Evolutionary conservation across 1,139 yeast genomes (phyloP).

Genomic region (Scheffersomyces lignicola): DNA sequence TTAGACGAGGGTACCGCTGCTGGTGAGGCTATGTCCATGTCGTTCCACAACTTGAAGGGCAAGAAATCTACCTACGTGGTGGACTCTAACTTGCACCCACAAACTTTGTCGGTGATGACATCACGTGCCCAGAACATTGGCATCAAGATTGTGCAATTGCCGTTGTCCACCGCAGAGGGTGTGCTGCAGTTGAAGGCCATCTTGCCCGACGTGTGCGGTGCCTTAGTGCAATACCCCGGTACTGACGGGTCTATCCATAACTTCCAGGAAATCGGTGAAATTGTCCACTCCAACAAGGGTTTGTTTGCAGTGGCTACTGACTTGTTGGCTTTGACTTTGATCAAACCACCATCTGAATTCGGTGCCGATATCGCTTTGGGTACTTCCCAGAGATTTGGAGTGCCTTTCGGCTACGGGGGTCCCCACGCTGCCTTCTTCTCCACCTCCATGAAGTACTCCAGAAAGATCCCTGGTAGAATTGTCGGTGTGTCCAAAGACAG

Average conservation of each 20-base stretch:
- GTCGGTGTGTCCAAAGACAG: conserved; percentile 94
- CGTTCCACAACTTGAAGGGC: conserved; percentile 66
- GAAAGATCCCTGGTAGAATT: conserved; percentile 95
- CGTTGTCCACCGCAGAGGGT: conserved; percentile 53
- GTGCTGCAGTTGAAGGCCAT: conserved; percentile 36
- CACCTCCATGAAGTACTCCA: conserved; percentile 70
- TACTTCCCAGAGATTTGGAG: conserved; percentile 93
- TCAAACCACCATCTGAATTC: conserved; percentile 80
- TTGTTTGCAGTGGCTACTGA: conserved; percentile 86
- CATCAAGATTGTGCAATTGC: conserved; percentile 62
- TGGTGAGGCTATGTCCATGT: conserved; percentile 92
- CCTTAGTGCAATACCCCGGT: conserved; percentile 85
- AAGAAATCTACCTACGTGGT: conserved; percentile 71
- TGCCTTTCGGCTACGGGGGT: conserved; percentile 97
- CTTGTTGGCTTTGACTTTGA: conserved; percentile 78
- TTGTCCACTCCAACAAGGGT: conserved; percentile 72
- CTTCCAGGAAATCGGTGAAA: conserved; percentile 57
- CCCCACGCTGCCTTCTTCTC: conserved; percentile 99
- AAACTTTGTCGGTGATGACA: conserved; percentile 74
- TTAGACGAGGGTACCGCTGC: conserved; percentile 98
- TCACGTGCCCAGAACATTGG: conserved; percentile 79
- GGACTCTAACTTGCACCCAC: conserved; percentile 78
- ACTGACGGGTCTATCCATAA: conserved; percentile 74
- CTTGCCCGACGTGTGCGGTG: conserved; percentile 65
- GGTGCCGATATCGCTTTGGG: conserved; percentile 96